These are phyloP conservation scores for Paecilomyces fulvus DNA, from an alignment of 2,329 filamentous ascomycete genomes.

Conservation along the genomic window DNA sequence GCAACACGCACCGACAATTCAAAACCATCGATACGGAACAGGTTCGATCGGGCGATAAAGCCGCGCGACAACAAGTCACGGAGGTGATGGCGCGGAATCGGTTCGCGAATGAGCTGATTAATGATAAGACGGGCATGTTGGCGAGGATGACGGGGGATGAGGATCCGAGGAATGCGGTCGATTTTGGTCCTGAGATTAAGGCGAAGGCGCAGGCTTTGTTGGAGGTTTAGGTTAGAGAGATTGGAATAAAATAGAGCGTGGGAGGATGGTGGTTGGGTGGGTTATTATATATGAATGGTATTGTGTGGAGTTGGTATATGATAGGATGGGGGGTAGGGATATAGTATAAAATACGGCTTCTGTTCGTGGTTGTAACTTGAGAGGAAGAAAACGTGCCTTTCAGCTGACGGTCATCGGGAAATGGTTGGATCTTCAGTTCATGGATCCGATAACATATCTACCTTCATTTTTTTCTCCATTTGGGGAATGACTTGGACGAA, in stretches of 20 bases:
- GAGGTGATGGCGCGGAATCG: constrained; percentile 22
- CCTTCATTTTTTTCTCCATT: no score
- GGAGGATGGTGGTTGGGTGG: neutral
- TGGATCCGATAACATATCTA: no score
- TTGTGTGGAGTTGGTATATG: neutral
- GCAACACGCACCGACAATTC: constrained; percentile 52
- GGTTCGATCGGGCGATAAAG: constrained; percentile 14
- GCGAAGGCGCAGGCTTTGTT: constrained; percentile 14
- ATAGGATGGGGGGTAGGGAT: neutral
- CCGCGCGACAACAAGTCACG: constrained; percentile 6
- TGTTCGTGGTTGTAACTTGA: neutral
- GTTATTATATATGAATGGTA: neutral
- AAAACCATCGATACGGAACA: constrained; percentile 16
- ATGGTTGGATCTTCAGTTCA: no score
- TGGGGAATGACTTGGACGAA: no score
- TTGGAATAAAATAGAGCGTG: neutral
- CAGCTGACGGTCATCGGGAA: no score
- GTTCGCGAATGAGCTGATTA: constrained; percentile 18
- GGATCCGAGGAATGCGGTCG: constrained; percentile 15
- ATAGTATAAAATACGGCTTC: neutral
- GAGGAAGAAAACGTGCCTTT: neutral
- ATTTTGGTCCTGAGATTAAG: constrained; percentile 21
- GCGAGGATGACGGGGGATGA: constrained; percentile 20
- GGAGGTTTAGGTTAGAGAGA: constrained; percentile 7
- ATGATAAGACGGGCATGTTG: constrained; percentile 19